Percentiles rank a stretch among this genome's conserved stretches.
These are phyloP conservation scores for Botrytis elliptica DNA, from an alignment of 2,329 filamentous ascomycete genomes.

Conservation along the genomic window DNA sequence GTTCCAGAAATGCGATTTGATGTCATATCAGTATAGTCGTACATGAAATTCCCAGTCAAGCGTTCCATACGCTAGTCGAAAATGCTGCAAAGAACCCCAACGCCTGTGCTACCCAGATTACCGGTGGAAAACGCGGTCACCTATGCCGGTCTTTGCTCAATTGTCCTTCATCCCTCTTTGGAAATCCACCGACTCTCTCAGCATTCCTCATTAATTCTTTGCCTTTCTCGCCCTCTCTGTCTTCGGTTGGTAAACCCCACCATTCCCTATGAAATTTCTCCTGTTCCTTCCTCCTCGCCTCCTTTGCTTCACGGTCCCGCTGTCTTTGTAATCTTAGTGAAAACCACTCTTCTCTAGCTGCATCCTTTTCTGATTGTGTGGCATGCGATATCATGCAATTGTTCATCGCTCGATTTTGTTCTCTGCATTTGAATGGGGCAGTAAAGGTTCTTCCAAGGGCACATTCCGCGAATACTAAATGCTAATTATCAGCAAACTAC, in stretches of 20 bases:
- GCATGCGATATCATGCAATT: conserved; percentile 86
- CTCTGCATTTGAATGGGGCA: conserved; percentile 81
- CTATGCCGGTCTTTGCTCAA: conserved; percentile 40
- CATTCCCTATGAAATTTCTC: conserved; percentile 65
- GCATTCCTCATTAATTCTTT: conserved; percentile 53
- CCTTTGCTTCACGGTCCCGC: conserved; percentile 63
- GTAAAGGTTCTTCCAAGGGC: conserved; percentile 82
- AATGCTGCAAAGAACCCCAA: conserved; percentile 31
- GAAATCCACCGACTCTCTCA: conserved; percentile 57
- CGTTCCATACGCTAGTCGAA: conserved; percentile 21
- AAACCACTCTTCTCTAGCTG: conserved; percentile 93
- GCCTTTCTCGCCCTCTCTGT: conserved; percentile 55
- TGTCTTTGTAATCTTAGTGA: conserved; percentile 69
- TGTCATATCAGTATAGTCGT: conserved; percentile 24
- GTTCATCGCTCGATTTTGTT: conserved; percentile 84
- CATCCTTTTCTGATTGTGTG: conserved; percentile 80
- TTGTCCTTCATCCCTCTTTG: conserved; percentile 42
- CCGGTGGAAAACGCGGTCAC: conserved; percentile 26
- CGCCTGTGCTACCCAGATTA: conserved; percentile 23
- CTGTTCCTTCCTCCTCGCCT: conserved; percentile 58
- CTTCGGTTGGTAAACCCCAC: conserved; percentile 62
- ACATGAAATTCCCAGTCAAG: conserved; percentile 26
- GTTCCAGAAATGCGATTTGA: conserved; percentile 14
- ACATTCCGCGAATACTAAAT: conserved; percentile 83
- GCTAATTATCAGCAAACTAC: neutral